Evolutionary conservation across 306 rosid species (phyloP).

Genomic region (Benincasa hispida): DNA sequence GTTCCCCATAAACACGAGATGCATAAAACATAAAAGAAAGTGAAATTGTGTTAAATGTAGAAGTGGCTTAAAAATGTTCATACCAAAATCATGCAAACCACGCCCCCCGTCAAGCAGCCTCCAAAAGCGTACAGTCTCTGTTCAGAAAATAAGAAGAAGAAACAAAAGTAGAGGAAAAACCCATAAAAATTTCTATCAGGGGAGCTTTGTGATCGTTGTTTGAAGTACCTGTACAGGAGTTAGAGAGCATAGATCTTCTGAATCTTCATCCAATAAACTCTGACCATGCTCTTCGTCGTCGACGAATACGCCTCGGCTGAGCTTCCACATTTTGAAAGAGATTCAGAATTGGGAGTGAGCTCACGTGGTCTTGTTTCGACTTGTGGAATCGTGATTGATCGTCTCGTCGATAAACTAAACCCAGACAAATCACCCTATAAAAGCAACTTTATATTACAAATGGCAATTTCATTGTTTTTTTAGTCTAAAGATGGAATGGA

Average conservation of each 20-base stretch:
- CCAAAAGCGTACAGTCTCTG: conserved; percentile 88
- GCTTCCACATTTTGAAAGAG: conserved; percentile 49
- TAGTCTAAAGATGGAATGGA: no score
- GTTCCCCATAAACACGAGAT: neutral
- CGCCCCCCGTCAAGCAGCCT: conserved; percentile 58
- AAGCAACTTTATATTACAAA: neutral
- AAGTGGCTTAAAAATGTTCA: conserved; percentile 12
- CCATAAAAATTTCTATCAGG: neutral
- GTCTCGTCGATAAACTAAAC: neutral
- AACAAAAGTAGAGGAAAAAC: neutral
- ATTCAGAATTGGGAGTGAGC: neutral
- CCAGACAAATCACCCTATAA: neutral
- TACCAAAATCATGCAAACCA: conserved; percentile 73
- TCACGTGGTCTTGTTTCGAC: neutral
- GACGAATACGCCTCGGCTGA: conserved; percentile 23
- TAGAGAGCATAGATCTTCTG: conserved; percentile 49
- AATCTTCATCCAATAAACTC: conserved; percentile 47
- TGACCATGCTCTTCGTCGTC: conserved; percentile 39
- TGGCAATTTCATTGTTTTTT: no score
- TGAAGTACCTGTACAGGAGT: conserved; percentile 58
- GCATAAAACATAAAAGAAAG: neutral
- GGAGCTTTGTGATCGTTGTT: neutral
- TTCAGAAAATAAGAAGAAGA: conserved; percentile 19
- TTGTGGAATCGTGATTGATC: neutral
- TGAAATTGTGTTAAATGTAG: neutral